Percentiles rank a stretch among this genome's conserved stretches.
Evolutionary conservation across 768 basidiomycete genomes (phyloP).

Genomic region (Tubosaeta brunneosetosa): DNA sequence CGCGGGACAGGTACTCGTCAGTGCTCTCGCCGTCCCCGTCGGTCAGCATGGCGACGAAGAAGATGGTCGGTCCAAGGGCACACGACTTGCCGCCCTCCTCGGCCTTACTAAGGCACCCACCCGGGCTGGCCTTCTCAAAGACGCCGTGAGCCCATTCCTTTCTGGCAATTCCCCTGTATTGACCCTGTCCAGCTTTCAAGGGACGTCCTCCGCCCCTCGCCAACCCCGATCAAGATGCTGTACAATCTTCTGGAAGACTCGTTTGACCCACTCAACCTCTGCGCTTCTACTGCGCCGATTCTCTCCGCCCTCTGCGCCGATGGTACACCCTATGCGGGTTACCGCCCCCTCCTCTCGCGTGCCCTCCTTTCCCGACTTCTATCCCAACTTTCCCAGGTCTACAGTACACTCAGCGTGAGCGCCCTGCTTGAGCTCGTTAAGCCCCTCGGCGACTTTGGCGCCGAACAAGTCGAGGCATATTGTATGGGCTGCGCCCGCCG

Average conservation of each 20-base stretch:
- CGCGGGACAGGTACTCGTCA: constrained; percentile 88
- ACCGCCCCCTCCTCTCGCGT: constrained; percentile 84
- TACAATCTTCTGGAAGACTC: constrained; percentile 89
- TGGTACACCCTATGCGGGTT: constrained; percentile 59
- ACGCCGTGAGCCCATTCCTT: constrained; percentile 59
- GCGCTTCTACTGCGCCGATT: constrained; percentile 72
- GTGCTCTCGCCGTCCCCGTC: constrained; percentile 90
- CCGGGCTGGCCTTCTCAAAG: constrained; percentile 76
- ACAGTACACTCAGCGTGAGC: constrained; percentile 77
- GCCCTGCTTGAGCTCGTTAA: constrained; percentile 75
- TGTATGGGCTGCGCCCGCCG: constrained; percentile 88
- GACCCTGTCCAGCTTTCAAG: constrained; percentile 60
- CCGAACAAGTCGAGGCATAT: constrained; percentile 84
- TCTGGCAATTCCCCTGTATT: not conserved
- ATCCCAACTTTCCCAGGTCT: constrained; percentile 88
- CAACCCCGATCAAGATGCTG: constrained; percentile 65
- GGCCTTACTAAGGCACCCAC: constrained; percentile 83
- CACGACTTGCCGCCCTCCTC: constrained; percentile 79
- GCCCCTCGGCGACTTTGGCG: constrained; percentile 59
- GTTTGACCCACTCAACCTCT: constrained; percentile 88
- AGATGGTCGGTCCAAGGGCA: constrained; percentile 59
- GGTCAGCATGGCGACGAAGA: constrained; percentile 52
- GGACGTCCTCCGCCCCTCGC: constrained; percentile 77
- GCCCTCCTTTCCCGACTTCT: constrained; percentile 90
- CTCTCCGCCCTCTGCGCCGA: constrained; percentile 51